phyloP scores from a whole-genome alignment of 2,329 filamentous ascomycete species.

The Claviceps arundinis region DNA sequence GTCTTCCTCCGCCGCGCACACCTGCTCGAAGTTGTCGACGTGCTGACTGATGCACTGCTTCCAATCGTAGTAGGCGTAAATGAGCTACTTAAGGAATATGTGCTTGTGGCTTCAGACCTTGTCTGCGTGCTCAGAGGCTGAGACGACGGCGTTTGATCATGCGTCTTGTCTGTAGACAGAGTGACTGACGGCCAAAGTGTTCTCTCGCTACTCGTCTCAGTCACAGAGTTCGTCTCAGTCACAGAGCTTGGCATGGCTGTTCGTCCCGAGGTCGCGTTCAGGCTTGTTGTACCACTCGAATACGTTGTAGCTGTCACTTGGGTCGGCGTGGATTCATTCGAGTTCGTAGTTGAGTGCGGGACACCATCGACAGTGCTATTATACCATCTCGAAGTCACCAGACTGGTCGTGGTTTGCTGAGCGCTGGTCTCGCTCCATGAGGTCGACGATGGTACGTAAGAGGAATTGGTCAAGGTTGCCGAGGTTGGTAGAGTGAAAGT shows the following conservation, averaged over 20 bases:
- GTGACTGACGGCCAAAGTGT: neutral
- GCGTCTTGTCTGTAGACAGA: neutral
- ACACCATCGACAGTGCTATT: neutral
- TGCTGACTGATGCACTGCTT: neutral
- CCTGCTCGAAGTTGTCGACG: neutral
- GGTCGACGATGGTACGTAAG: neutral
- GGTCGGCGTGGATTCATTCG: neutral
- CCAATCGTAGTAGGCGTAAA: neutral
- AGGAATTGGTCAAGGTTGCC: neutral
- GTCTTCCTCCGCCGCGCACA: neutral
- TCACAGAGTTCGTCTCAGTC: neutral
- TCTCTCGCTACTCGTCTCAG: neutral
- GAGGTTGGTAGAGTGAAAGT: neutral
- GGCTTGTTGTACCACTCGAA: neutral
- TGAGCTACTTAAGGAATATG: neutral
- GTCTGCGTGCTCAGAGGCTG: neutral
- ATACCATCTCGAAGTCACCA: neutral
- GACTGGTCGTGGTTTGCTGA: neutral
- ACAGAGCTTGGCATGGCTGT: neutral
- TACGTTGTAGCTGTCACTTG: neutral
- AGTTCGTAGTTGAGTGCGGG: neutral
- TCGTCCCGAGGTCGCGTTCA: neutral
- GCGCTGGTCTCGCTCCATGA: neutral
- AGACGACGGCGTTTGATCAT: neutral
- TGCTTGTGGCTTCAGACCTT: neutral